Conservation (phyloP, 768 basidiomycete species). For the Lactarius vividus region DNA sequence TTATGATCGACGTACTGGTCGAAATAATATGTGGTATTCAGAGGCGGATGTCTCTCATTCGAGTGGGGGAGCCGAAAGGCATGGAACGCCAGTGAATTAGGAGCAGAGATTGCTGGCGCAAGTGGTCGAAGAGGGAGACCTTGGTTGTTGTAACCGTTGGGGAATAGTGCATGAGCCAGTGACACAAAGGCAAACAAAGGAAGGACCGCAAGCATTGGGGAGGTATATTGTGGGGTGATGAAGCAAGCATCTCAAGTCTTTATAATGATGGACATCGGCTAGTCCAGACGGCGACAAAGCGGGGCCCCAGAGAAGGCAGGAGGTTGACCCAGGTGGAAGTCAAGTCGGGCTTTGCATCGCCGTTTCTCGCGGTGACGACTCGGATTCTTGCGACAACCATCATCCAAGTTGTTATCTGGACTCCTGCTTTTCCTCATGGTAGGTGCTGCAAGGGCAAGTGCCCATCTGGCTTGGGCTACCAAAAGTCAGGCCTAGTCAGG, state of each 20-base stretch:
- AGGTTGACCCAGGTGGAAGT: background rate
- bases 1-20: conserved; percentile 53
- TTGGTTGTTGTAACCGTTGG: background rate
- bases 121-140: background rate
- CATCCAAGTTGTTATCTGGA: no score
- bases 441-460: no score
- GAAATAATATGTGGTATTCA: conserved; percentile 48
- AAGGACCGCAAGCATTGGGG: background rate
- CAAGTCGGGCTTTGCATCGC: background rate
- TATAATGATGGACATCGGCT: background rate
- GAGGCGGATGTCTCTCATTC: conserved; percentile 35
- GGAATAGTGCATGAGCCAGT: background rate
- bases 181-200: no score
- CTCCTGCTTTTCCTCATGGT: no score
- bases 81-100: background rate
- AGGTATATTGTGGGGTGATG: background rate
- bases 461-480: no score
- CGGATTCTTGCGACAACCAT: background rate
- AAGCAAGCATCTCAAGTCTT: background rate
- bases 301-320: no score
- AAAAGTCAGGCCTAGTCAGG: no score
- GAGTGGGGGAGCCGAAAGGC: conserved; percentile 21
- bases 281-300: background rate
- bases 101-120: background rate
- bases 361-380: background rate